Percentiles rank a stretch among this genome's conserved stretches.
phyloP scores from a whole-genome alignment of 225 moss, liverwort and hornwort genomes.

The Sphagnum contortum region DNA sequence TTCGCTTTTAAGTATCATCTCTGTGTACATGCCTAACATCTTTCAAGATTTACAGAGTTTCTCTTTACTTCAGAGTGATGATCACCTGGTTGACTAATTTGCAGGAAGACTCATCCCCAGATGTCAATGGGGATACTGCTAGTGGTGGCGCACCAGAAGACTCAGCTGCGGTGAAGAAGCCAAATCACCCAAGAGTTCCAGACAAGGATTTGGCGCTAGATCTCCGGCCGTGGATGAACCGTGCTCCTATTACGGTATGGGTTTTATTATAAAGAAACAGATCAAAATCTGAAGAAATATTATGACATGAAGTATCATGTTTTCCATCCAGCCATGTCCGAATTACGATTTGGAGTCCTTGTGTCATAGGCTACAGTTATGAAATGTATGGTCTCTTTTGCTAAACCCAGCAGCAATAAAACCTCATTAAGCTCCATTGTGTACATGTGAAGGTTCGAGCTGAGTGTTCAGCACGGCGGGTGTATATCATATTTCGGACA shows the following conservation, averaged over 20 bases:
- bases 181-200: no score
- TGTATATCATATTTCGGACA: slow-evolving; percentile 21
- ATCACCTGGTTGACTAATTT: background rate
- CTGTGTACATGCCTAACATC: background rate
- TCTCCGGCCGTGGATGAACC: slow-evolving; percentile 79
- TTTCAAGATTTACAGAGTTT: no score
- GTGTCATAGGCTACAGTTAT: no score
- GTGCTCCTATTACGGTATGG: slow-evolving; percentile 65
- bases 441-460: slow-evolving; percentile 46
- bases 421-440: background rate
- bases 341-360: no score
- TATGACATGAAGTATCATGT: no score
- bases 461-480: slow-evolving; percentile 78
- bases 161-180: no score
- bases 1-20: background rate
- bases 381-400: background rate
- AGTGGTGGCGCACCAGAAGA: no score
- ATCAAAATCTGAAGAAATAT: no score
- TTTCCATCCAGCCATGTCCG: no score
- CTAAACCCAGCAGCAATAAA: background rate
- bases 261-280: background rate
- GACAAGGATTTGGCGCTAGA: slow-evolving; percentile 45
- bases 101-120: slow-evolving; percentile 19
- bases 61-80: no score
- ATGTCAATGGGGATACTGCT: no score